phyloP scores from a whole-genome alignment of 352 stramenopile genomes.

The Halophytophthora polymorphica region DNA sequence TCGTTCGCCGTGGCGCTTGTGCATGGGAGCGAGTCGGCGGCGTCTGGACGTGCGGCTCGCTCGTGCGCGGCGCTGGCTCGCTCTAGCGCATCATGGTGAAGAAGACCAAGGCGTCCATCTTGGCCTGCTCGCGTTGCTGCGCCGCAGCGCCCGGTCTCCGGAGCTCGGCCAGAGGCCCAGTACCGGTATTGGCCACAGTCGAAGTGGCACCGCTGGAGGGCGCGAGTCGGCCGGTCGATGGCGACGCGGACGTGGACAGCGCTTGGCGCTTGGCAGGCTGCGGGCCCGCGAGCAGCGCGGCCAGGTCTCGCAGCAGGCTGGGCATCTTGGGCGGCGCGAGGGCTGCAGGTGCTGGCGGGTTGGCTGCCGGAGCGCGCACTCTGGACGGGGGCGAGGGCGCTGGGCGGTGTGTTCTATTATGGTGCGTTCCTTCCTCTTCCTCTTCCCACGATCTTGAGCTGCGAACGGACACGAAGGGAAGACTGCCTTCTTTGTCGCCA shows the following conservation, averaged over 20 bases:
- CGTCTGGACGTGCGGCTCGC: not conserved
- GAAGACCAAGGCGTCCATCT: constrained; percentile 48
- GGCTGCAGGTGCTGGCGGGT: constrained; percentile 24
- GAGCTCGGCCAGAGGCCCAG: constrained; percentile 18
- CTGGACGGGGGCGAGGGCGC: constrained; percentile 15
- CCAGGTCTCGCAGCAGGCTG: constrained; percentile 43
- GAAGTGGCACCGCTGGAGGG: constrained; percentile 24
- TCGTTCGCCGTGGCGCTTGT: too few species aligned
- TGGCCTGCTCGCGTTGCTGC: constrained; percentile 34
- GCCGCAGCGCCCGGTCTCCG: constrained; percentile 16
- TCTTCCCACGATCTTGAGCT: too few species aligned
- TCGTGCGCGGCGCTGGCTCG: not conserved
- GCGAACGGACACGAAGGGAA: too few species aligned
- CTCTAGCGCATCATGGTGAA: constrained; percentile 42
- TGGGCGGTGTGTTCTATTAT: constrained; percentile 51
- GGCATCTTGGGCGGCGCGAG: constrained; percentile 31
- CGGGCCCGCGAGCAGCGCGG: constrained; percentile 26
- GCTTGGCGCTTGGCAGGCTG: constrained; percentile 29
- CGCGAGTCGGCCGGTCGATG: constrained; percentile 20
- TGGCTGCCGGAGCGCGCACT: constrained; percentile 39
- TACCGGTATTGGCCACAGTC: constrained; percentile 17
- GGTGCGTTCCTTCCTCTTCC: constrained; percentile 26
- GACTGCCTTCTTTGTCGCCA: constrained; percentile 2
- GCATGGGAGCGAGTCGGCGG: too few species aligned
- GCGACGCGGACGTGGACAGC: constrained; percentile 19